Evolutionary conservation across 2,329 filamentous ascomycete species (phyloP).

Genomic region (Setomelanomma holmii): DNA sequence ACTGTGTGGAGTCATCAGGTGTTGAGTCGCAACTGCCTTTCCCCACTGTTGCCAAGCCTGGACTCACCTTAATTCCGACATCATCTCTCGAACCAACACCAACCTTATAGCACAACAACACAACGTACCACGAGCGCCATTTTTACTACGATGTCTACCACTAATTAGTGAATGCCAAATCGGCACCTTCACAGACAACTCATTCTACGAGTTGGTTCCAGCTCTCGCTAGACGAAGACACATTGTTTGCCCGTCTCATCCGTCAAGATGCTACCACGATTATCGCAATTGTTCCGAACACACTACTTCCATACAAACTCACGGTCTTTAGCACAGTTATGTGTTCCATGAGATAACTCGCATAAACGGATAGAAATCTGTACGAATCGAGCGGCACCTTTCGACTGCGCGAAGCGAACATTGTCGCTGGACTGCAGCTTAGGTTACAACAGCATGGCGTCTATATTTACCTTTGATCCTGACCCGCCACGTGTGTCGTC

Average conservation of each 20-base stretch:
- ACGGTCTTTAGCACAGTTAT: slow-evolving; percentile 50
- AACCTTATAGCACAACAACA: slow-evolving; percentile 1
- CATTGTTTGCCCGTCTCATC: slow-evolving; percentile 29
- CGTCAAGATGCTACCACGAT: slow-evolving; percentile 60
- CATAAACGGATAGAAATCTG: slow-evolving; percentile 10
- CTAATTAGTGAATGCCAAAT: slow-evolving; percentile 27
- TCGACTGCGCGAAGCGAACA: not conserved
- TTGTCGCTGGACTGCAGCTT: not conserved
- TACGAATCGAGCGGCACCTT: not conserved
- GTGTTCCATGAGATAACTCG: slow-evolving; percentile 11
- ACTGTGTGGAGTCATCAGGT: slow-evolving; percentile 4
- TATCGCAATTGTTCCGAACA: slow-evolving; percentile 56
- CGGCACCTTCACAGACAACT: slow-evolving; percentile 33
- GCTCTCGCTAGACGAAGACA: slow-evolving; percentile 26
- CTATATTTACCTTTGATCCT: slow-evolving; percentile 93
- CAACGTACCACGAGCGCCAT: slow-evolving; percentile 1
- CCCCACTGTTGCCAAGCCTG: slow-evolving; percentile 5
- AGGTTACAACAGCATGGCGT: slow-evolving; percentile 70
- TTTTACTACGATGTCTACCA: slow-evolving; percentile 17
- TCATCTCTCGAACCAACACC: slow-evolving; percentile 3
- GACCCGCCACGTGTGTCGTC: slow-evolving; percentile 88
- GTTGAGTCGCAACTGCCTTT: slow-evolving; percentile 1
- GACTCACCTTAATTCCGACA: slow-evolving; percentile 7
- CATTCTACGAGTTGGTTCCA: slow-evolving; percentile 23
- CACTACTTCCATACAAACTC: slow-evolving; percentile 60